phyloP scores from a whole-genome alignment of 371 early-diverging fungal genomes.

The Lichtheimia hyalospora region DNA sequence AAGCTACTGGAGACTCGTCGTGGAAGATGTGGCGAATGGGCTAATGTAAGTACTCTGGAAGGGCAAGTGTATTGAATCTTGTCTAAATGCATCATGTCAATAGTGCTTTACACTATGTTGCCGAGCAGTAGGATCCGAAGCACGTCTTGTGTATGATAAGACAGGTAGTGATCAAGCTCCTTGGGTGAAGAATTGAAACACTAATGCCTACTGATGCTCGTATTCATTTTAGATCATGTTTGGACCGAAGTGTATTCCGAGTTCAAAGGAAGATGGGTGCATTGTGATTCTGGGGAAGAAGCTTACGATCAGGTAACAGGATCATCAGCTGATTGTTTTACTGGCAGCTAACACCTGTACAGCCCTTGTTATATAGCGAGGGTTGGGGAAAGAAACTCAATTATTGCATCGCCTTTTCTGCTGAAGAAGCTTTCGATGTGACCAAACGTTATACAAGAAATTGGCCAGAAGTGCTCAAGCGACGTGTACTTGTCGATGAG shows the following conservation, averaged over 20 bases:
- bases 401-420: constrained; percentile 60
- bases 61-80: neutral
- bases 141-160: constrained; percentile 62
- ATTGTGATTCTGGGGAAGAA: constrained; percentile 72
- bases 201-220: neutral
- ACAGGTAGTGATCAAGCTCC: constrained; percentile 26
- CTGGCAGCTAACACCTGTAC: neutral
- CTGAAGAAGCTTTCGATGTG: constrained; percentile 64
- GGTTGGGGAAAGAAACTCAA: constrained; percentile 79
- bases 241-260: constrained; percentile 75
- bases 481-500: constrained; percentile 57
- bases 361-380: constrained; percentile 62
- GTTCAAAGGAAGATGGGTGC: constrained; percentile 62
- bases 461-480: constrained; percentile 40
- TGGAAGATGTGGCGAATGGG: constrained; percentile 83
- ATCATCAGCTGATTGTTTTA: neutral
- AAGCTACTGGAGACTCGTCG: constrained; percentile 61
- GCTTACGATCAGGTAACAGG: constrained; percentile 49
- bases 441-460: constrained; percentile 55
- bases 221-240: constrained; percentile 55
- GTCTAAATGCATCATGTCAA: neutral
- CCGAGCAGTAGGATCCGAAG: constrained; percentile 64
- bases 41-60: constrained; percentile 47
- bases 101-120: constrained; percentile 67
- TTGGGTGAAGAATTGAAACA: too few species aligned